Conservation (phyloP, 2,329 filamentous ascomycete species). For the Botrytis deweyae region DNA sequence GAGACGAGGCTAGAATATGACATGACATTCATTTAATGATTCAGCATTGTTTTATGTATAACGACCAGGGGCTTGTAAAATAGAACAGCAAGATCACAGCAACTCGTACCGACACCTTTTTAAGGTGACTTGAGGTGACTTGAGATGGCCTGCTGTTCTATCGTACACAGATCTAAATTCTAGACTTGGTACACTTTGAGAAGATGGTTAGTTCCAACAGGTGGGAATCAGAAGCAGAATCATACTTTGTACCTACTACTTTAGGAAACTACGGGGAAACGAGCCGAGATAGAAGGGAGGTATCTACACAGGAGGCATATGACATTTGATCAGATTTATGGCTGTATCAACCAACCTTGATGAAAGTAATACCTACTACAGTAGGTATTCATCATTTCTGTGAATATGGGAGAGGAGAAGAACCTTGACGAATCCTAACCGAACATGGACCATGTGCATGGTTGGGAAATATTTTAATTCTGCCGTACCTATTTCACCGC, state of each 20-base stretch:
- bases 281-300: background rate
- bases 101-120: background rate
- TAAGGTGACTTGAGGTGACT: background rate
- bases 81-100: background rate
- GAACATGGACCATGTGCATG: too few relatives aligned
- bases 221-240: background rate
- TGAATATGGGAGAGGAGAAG: background rate
- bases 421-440: background rate
- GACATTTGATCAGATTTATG: background rate
- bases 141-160: background rate
- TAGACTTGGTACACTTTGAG: background rate
- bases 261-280: background rate
- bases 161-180: background rate
- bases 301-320: background rate
- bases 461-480: background rate
- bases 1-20: slow-evolving; percentile 18
- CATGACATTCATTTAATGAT: background rate
- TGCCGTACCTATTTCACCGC: background rate
- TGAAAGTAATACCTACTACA: background rate
- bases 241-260: background rate
- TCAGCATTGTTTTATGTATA: background rate
- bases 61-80: background rate
- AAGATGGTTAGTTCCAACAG: background rate
- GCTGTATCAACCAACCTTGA: background rate
- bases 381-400: too few relatives aligned